phyloP scores from a whole-genome alignment of 1,139 yeast species.

The Geotrichum aggregatum region DNA sequence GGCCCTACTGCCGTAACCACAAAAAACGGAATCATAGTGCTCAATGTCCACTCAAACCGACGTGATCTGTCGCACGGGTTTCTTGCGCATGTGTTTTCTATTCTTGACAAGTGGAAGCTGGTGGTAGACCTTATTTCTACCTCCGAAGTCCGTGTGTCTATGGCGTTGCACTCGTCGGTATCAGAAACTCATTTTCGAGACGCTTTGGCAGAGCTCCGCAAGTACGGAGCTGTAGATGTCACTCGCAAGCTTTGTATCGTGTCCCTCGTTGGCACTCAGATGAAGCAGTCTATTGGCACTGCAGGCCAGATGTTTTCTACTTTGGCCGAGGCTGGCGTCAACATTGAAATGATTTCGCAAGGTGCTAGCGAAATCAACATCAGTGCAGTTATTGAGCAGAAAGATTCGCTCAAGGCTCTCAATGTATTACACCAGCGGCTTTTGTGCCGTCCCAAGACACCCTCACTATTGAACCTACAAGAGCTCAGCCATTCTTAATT shows the following conservation, averaged over 20 bases:
- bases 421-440: constrained; percentile 78
- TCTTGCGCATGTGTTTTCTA: constrained; percentile 82
- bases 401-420: constrained; percentile 79
- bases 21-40: constrained; percentile 83
- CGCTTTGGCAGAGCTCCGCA: constrained; percentile 72
- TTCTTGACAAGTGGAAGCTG: constrained; percentile 74
- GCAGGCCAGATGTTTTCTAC: constrained; percentile 97
- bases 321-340: constrained; percentile 84
- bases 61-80: constrained; percentile 93
- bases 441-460: constrained; percentile 36
- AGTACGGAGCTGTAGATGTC: constrained; percentile 83
- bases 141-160: constrained; percentile 94
- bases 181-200: constrained; percentile 55
- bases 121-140: constrained; percentile 96
- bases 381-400: constrained; percentile 85
- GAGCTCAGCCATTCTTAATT: not conserved
- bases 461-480: constrained; percentile 11
- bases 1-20: constrained; percentile 97
- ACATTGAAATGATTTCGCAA: constrained; percentile 96
- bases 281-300: constrained; percentile 94
- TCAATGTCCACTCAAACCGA: constrained; percentile 89
- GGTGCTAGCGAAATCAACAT: constrained; percentile 98
- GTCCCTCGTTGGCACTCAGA: constrained; percentile 91
- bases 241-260: constrained; percentile 85
- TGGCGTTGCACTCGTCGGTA: constrained; percentile 71